Evolutionary conservation across 169 alveolate genomes (phyloP).

Genomic region (Cryptosporidium xiaoi): DNA sequence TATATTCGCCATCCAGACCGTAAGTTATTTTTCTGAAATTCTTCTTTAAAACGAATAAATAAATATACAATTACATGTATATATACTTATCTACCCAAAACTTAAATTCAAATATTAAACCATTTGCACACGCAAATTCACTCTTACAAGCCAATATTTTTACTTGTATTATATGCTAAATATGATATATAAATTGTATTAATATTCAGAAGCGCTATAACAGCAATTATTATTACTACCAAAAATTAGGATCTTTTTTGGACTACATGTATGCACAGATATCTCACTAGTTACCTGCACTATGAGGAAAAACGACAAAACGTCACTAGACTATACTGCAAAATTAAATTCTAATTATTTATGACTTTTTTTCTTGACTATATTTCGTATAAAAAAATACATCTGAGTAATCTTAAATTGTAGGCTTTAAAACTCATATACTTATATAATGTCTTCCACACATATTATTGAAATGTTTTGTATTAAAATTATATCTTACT

Average conservation of each 20-base stretch:
- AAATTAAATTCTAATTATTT: background rate
- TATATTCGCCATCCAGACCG: conserved; percentile 1
- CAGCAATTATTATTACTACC: too few species aligned
- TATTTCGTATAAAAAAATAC: background rate
- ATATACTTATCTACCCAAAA: too few species aligned
- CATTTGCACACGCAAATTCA: too few species aligned
- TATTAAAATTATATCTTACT: too few species aligned
- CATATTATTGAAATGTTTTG: too few species aligned
- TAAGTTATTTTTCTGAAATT: background rate
- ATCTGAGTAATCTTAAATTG: background rate
- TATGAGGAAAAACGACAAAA: conserved; percentile 70
- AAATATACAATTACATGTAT: too few species aligned
- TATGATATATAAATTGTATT: too few species aligned
- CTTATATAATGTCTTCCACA: background rate
- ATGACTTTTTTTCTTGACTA: background rate
- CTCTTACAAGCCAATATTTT: too few species aligned
- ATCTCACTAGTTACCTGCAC: conserved; percentile 57
- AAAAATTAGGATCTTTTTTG: background rate
- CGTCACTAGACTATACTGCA: conserved; percentile 72
- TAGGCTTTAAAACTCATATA: background rate
- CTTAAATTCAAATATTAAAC: too few species aligned
- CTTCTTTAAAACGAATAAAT: too few species aligned
- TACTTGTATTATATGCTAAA: too few species aligned
- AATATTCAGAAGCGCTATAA: too few species aligned
- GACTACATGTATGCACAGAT: conserved; percentile 57